Evolutionary conservation across 83 land plant species (phyloP).

Genomic region (Thuja plicata): DNA sequence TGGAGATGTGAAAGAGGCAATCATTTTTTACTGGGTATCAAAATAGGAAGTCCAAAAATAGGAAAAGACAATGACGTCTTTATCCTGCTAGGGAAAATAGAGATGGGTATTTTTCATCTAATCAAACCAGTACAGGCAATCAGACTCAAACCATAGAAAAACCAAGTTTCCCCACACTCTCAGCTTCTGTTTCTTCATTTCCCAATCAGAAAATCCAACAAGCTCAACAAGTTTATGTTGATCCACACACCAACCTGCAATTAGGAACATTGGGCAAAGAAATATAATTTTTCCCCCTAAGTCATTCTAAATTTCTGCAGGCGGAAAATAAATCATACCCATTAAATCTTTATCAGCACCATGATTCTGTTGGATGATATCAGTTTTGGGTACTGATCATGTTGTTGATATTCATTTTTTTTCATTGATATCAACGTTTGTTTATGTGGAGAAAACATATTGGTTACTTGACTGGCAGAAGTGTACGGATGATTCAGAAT

Average conservation of each 20-base stretch:
- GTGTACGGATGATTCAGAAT: too few relatives aligned
- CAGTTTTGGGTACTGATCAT: too few relatives aligned
- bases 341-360: background rate
- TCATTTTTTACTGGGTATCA: constrained; percentile 94
- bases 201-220: background rate
- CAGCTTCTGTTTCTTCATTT: constrained; percentile 12
- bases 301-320: too few relatives aligned
- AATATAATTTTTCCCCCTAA: too few relatives aligned
- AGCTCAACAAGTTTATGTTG: background rate
- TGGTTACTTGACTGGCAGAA: too few relatives aligned
- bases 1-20: constrained; percentile 74
- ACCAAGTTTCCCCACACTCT: background rate
- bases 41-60: constrained; percentile 69
- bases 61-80: constrained; percentile 69
- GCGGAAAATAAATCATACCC: background rate
- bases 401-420: too few relatives aligned
- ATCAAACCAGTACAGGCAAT: too few relatives aligned
- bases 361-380: too few relatives aligned
- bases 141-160: background rate
- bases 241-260: background rate
- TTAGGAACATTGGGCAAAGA: too few relatives aligned
- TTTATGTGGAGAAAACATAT: too few relatives aligned
- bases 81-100: constrained; percentile 24
- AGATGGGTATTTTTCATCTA: background rate
- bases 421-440: too few relatives aligned